These are phyloP conservation scores for Atalantia buxifolia DNA, from an alignment of 345 rosid genomes.

Conservation along the genomic window DNA sequence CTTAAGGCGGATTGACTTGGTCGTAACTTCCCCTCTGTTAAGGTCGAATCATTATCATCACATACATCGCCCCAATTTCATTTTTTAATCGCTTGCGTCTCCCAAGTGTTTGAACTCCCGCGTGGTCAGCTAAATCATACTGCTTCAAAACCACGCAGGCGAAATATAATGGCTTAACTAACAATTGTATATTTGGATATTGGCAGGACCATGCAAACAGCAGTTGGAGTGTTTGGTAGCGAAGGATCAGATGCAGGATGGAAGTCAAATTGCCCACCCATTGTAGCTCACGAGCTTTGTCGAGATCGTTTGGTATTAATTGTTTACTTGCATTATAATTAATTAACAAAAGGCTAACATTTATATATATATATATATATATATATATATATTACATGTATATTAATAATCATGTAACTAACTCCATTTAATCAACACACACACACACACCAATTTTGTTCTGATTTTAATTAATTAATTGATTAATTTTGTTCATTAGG, in stretches of 20 bases:
- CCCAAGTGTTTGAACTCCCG: no score
- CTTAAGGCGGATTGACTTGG: slow-evolving; percentile 46
- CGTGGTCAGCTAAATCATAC: no score
- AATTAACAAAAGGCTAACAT: no score
- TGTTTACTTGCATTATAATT: not conserved
- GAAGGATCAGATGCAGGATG: slow-evolving; percentile 26
- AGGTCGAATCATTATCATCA: slow-evolving; percentile 34
- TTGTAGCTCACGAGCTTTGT: slow-evolving; percentile 60
- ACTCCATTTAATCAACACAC: no score
- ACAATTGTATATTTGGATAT: no score
- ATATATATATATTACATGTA: no score
- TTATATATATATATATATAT: no score
- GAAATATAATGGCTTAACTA: no score
- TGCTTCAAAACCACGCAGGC: no score
- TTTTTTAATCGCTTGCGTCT: no score
- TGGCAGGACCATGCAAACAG: slow-evolving; percentile 71
- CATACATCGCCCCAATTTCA: not conserved
- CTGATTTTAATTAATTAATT: not conserved
- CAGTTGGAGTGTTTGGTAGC: slow-evolving; percentile 60
- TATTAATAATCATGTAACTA: no score
- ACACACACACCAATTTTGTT: no score
- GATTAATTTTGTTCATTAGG: not conserved
- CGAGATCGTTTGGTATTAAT: slow-evolving; percentile 56
- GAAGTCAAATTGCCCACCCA: slow-evolving; percentile 46
- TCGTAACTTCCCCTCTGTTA: slow-evolving; percentile 56